phyloP scores from a whole-genome alignment of 2,329 filamentous ascomycete genomes.

The Allantophomopsis lycopodina region DNA sequence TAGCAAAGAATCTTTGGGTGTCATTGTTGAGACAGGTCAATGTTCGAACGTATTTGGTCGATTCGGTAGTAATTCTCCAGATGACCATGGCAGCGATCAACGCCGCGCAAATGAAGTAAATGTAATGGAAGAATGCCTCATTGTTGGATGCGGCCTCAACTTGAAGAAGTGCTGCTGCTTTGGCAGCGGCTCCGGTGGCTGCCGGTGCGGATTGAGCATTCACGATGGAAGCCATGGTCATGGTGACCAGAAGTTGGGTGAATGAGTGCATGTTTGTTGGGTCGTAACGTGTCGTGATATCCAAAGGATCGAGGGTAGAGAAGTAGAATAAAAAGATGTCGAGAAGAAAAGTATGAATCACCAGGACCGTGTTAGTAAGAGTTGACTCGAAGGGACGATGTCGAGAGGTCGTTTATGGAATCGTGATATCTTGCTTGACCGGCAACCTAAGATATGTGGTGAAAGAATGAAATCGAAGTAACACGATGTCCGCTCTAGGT shows the following conservation, averaged over 20 bases:
- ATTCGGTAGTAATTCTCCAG: slow-evolving; percentile 49
- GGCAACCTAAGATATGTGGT: too few relatives aligned
- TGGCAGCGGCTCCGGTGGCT: slow-evolving; percentile 4
- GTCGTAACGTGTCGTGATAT: too few relatives aligned
- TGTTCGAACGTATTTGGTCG: slow-evolving; percentile 56
- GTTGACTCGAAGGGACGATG: too few relatives aligned
- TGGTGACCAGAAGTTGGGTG: slow-evolving; percentile 6
- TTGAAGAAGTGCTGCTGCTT: slow-evolving; percentile 4
- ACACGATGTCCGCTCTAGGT: too few relatives aligned
- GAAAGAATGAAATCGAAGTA: too few relatives aligned
- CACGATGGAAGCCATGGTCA: slow-evolving; percentile 9
- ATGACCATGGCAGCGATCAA: slow-evolving; percentile 48
- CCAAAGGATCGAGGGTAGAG: not conserved
- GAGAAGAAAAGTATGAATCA: too few relatives aligned
- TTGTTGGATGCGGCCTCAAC: slow-evolving; percentile 22
- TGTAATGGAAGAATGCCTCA: slow-evolving; percentile 42
- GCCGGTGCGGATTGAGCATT: slow-evolving; percentile 4
- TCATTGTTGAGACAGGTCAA: slow-evolving; percentile 68
- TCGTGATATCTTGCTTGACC: too few relatives aligned
- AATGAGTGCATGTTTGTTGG: slow-evolving; percentile 9
- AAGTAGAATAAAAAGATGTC: not conserved
- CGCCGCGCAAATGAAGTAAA: slow-evolving; percentile 48
- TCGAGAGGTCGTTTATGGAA: too few relatives aligned
- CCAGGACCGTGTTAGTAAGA: too few relatives aligned
- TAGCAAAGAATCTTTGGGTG: slow-evolving; percentile 65